Evolutionary conservation across 2,329 filamentous ascomycete species (phyloP), one percentile per base, ranked within the genome.

Genomic region (Orbilia oligospora): DNA sequence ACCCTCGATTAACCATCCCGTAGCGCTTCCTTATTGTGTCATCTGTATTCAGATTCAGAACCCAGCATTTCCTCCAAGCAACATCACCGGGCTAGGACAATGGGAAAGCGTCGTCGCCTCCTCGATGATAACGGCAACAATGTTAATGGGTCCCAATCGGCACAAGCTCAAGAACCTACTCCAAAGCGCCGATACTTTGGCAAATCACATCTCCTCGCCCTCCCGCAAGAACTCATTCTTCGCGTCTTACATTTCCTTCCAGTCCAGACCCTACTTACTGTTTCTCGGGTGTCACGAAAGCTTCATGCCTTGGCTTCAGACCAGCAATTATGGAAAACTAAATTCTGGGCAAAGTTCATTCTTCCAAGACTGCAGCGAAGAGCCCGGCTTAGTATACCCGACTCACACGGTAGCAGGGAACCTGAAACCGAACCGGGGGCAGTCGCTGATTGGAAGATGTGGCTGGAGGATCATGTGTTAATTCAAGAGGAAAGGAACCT

Each of bases 331-430:
- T 99, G 96, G 96, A 96, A 95, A 84, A 88, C 89, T 14, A 89
- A 93, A 63, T 99, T 97, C 85, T 97, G 97, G 85, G 88, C 90
- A 27, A 91, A 92, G 80, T 98, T 97, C 84, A 93, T 97, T 33
- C 88, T 92, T 41, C 94, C 93, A 46, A 90, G 94, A 6, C 18
- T 77, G 2, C 73, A 69, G 44, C 53, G 73, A 82, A 41, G 73
- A 33, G 49, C 61, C 10, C 61, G 61, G n/a, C 73, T 77, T 6
- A 33, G 61, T 22, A 55, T 77, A 22, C 73, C 73, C 5, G 61
- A 63, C 12, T 24, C 44, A 10, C 63, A 71, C 22, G 48, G 38
- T 10, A 53, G 66, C 44, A 68, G 44, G 16, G 64, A 69, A 0
- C 38, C 36, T 10, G 38, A 51, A 10, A 27, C 36, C 5, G 48